phyloP scores from a whole-genome alignment of 331 rosid species.

The Quercus tomentella region DNA sequence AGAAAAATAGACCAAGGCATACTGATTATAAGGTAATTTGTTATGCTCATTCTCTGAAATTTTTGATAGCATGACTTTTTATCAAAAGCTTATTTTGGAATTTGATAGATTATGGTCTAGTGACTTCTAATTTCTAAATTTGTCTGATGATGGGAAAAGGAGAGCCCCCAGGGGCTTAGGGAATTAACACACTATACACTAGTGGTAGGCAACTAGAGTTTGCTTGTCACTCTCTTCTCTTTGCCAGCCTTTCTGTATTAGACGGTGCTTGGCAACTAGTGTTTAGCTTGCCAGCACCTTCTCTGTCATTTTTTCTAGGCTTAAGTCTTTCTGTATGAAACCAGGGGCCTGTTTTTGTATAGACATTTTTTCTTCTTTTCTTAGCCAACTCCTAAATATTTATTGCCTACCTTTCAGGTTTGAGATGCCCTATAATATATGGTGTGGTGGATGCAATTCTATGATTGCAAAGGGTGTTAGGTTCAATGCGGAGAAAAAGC shows the following conservation, averaged over 20 bases:
- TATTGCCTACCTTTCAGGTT: constrained; percentile 48
- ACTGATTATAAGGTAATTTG: constrained; percentile 66
- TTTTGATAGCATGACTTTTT: not conserved
- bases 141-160: not conserved
- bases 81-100: not conserved
- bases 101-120: not conserved
- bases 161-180: not conserved
- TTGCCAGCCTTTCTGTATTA: not conserved
- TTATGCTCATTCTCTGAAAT: not conserved
- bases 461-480: constrained; percentile 99
- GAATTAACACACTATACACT: not conserved
- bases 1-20: constrained; percentile 83
- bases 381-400: not conserved
- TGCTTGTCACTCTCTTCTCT: not conserved
- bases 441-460: constrained; percentile 99
- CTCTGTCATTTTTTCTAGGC: not conserved
- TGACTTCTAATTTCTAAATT: not conserved
- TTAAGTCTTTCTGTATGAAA: not conserved
- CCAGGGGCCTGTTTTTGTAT: not conserved
- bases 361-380: not conserved
- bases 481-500: constrained; percentile 96
- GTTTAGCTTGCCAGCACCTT: not conserved
- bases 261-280: not conserved
- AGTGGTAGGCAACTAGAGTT: not conserved
- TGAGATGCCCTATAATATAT: constrained; percentile 94